Evolutionary conservation across 2,329 filamentous ascomycete species (phyloP).

Genomic region (Cyclaneusma minus): DNA sequence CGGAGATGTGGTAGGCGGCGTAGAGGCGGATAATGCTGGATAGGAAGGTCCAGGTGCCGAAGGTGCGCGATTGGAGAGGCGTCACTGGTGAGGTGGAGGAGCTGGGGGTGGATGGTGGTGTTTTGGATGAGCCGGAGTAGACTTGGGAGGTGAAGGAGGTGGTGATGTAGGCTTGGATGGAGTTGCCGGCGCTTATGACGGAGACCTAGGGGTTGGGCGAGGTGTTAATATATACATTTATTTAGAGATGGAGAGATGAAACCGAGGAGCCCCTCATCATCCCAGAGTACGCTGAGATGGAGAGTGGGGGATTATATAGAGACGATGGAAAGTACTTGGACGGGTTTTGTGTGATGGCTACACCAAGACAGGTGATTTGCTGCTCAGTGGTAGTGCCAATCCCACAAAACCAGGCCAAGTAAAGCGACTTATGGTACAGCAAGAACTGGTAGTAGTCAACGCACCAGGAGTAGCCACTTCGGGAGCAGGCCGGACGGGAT

Average conservation of each 20-base stretch:
- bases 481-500: conserved; percentile 46
- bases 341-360: too few species aligned
- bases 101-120: conserved; percentile 59
- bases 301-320: not conserved
- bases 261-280: too few species aligned
- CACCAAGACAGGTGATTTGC: too few species aligned
- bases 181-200: conserved; percentile 69
- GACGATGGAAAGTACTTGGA: conserved; percentile 1
- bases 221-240: conserved; percentile 2
- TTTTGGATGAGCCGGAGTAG: conserved; percentile 58
- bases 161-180: conserved; percentile 67
- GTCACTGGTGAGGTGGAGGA: conserved; percentile 67
- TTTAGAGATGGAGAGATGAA: not conserved
- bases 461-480: conserved; percentile 50
- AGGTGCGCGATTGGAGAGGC: conserved; percentile 72
- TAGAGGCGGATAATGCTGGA: conserved; percentile 45
- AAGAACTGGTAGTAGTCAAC: conserved; percentile 11
- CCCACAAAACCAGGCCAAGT: too few species aligned
- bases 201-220: conserved; percentile 52
- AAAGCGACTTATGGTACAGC: conserved; percentile 5
- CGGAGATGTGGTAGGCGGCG: conserved; percentile 50
- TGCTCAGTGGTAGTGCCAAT: too few species aligned
- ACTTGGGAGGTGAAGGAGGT: conserved; percentile 73
- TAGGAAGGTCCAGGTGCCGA: conserved; percentile 57
- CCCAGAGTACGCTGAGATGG: too few species aligned